These are phyloP conservation scores for Talaromyces adpressus DNA, from an alignment of 495 filamentous ascomycete genomes.

Conservation along the genomic window DNA sequence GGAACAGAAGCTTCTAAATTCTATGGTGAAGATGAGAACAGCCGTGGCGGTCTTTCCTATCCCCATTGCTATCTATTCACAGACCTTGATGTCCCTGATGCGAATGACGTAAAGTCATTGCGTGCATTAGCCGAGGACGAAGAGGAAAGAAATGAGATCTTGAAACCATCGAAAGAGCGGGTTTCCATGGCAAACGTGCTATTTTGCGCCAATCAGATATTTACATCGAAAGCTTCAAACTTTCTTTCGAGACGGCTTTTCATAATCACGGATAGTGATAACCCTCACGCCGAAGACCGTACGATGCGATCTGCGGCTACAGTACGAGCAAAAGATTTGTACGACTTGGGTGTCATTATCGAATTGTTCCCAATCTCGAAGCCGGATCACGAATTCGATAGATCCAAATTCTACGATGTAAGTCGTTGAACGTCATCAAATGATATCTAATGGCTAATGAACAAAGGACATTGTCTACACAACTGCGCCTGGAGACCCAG, in stretches of 20 bases:
- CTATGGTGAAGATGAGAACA: slow-evolving; percentile 57
- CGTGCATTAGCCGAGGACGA: slow-evolving; percentile 70
- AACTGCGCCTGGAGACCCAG: slow-evolving; percentile 53
- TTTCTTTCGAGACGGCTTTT: slow-evolving; percentile 89
- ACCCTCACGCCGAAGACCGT: slow-evolving; percentile 71
- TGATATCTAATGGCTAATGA: neutral
- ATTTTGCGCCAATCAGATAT: slow-evolving; percentile 93
- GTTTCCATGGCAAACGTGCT: slow-evolving; percentile 85
- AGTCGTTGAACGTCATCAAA: slow-evolving; percentile 10
- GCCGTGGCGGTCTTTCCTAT: slow-evolving; percentile 58
- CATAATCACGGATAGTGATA: slow-evolving; percentile 91
- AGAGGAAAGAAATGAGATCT: slow-evolving; percentile 50
- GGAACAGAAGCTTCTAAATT: slow-evolving; percentile 85
- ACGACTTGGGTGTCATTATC: slow-evolving; percentile 87
- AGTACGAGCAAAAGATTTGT: slow-evolving; percentile 87
- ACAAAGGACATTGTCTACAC: slow-evolving; percentile 74
- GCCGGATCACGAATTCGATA: slow-evolving; percentile 68
- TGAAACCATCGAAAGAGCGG: slow-evolving; percentile 60
- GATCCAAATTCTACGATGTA: slow-evolving; percentile 88
- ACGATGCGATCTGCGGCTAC: slow-evolving; percentile 64
- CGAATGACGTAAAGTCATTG: slow-evolving; percentile 75
- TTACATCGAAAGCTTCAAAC: slow-evolving; percentile 90
- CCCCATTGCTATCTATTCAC: slow-evolving; percentile 89
- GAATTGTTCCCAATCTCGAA: slow-evolving; percentile 89
- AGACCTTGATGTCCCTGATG: slow-evolving; percentile 82